Conservation (phyloP, 192 early-diverging fungal species). For the Podila verticillata region DNA sequence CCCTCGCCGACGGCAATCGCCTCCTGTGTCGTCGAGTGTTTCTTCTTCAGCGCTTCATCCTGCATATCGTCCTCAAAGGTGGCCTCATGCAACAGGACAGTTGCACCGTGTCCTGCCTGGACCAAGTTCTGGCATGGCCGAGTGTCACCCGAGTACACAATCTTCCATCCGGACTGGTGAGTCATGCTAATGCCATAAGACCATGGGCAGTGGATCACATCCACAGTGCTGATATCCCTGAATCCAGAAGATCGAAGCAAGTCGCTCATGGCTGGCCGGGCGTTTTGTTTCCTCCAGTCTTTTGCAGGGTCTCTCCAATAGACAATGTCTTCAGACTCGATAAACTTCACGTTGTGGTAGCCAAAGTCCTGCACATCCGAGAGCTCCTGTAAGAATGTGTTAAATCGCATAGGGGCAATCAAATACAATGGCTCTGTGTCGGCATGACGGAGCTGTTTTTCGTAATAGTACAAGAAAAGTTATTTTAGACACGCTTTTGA, state of each 20-base stretch:
- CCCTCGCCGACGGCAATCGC: constrained; percentile 84
- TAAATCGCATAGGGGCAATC: constrained; percentile 67
- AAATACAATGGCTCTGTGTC: constrained; percentile 50
- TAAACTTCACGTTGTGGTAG: constrained; percentile 56
- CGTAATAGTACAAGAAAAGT: not conserved
- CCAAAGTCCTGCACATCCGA: constrained; percentile 75
- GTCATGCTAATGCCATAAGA: constrained; percentile 82
- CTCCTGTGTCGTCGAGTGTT: constrained; percentile 89
- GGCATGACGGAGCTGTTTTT: constrained; percentile 7
- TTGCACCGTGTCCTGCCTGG: constrained; percentile 71
- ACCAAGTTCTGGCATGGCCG: constrained; percentile 84
- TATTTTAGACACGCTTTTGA: no score
- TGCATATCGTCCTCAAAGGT: constrained; percentile 81
- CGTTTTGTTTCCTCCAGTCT: constrained; percentile 3
- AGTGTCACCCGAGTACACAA: constrained; percentile 95
- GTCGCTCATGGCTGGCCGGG: constrained; percentile 1
- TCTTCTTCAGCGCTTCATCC: constrained; percentile 79
- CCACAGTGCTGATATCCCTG: constrained; percentile 65
- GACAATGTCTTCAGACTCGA: constrained; percentile 63
- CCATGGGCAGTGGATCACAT: constrained; percentile 86
- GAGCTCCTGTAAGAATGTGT: constrained; percentile 73
- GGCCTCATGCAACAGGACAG: constrained; percentile 92
- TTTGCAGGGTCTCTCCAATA: constrained; percentile 28
- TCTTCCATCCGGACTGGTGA: constrained; percentile 77
- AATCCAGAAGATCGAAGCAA: constrained; percentile 62